These are phyloP conservation scores for Cytospora piceicola DNA, from an alignment of 2,329 filamentous ascomycete species.

Conservation along the genomic window DNA sequence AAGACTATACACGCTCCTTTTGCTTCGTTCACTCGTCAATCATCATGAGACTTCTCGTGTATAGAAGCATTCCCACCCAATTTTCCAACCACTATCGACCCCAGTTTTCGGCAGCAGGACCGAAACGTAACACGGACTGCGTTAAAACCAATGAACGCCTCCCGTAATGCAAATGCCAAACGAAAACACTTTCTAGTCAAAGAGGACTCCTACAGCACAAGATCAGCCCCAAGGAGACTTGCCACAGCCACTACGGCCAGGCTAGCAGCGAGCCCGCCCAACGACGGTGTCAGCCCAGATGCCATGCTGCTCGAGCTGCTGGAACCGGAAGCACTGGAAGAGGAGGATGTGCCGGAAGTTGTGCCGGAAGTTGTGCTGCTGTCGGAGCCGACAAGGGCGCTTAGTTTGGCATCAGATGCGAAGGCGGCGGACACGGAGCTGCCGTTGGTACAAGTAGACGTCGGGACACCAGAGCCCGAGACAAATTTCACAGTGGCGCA, in stretches of 20 bases:
- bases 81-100: no score
- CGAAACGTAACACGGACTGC: no score
- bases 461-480: conserved; percentile 40
- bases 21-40: no score
- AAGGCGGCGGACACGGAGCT: conserved; percentile 41
- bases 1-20: no score
- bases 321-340: conserved; percentile 23
- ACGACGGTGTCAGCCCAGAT: conserved; percentile 16
- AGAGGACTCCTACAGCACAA: conserved; percentile 9
- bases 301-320: conserved; percentile 24
- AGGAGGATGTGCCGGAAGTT: conserved; percentile 31
- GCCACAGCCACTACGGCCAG: conserved; percentile 18
- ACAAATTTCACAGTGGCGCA: conserved; percentile 62
- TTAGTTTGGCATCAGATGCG: conserved; percentile 38
- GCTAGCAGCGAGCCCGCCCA: conserved; percentile 23
- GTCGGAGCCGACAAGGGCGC: conserved; percentile 38
- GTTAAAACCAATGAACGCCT: no score
- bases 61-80: no score
- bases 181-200: background rate
- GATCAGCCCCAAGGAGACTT: conserved; percentile 20
- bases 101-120: no score
- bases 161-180: no score
- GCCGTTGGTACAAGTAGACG: conserved; percentile 45
- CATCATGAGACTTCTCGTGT: no score
- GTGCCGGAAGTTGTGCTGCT: conserved; percentile 33